phyloP scores from a whole-genome alignment of 305 asterid species.

The Fraxinus baroniana region DNA sequence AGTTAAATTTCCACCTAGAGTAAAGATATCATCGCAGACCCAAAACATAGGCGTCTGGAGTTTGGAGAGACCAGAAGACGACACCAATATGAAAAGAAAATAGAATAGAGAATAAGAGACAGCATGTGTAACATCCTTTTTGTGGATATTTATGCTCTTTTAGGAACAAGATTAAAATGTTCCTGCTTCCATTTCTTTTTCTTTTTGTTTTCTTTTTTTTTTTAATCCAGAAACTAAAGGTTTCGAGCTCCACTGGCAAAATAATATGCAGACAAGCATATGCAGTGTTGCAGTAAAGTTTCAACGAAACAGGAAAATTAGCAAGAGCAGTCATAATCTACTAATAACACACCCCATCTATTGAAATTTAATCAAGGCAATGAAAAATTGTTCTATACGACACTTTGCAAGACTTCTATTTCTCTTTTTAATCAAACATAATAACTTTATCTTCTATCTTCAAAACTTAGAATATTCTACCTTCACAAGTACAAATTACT shows the following conservation, averaged over 20 bases:
- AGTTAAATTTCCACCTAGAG: not conserved
- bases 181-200: not conserved
- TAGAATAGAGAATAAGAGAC: not conserved
- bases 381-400: not conserved
- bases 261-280: not conserved
- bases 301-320: not conserved
- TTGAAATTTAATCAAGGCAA: not conserved
- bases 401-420: not conserved
- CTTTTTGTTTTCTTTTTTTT: not conserved
- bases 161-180: not conserved
- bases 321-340: slow-evolving; percentile 1
- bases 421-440: not conserved
- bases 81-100: slow-evolving; percentile 5
- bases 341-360: not conserved
- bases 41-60: slow-evolving; percentile 2
- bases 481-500: not conserved
- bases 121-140: not conserved
- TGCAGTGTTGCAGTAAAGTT: not conserved
- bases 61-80: not conserved
- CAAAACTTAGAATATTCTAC: not conserved
- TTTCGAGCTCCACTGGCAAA: not conserved
- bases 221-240: not conserved
- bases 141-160: not conserved
- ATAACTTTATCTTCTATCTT: not conserved
- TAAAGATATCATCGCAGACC: not conserved